These are phyloP conservation scores for Areca catechu DNA, from an alignment of 176 grass and related monocot species.

Conservation along the genomic window DNA sequence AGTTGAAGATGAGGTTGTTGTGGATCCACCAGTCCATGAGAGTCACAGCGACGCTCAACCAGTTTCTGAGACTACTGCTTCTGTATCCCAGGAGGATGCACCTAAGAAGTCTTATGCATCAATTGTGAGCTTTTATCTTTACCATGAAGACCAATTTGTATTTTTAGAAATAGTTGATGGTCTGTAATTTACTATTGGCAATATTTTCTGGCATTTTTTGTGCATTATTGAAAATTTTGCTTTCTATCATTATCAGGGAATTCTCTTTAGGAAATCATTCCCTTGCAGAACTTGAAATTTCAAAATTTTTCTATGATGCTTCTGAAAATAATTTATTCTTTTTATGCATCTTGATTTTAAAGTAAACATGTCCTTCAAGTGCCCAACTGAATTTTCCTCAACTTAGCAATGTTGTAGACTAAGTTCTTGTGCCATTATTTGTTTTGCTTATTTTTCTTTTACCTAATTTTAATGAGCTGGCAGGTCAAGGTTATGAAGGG, in stretches of 20 bases:
- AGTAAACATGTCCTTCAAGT: no score
- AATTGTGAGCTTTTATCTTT: constrained; percentile 14
- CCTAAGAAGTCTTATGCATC: constrained; percentile 11
- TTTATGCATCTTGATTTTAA: no score
- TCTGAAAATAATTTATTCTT: no score
- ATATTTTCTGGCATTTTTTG: not conserved
- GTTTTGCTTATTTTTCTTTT: not conserved
- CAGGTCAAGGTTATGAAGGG: constrained; percentile 83
- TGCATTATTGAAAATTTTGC: no score
- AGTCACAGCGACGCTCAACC: not conserved
- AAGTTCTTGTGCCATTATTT: not conserved
- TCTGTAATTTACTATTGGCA: not conserved
- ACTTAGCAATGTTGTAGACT: not conserved
- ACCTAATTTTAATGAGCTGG: not conserved
- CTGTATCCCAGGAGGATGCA: constrained; percentile 3
- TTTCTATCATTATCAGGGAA: no score
- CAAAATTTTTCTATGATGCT: no score
- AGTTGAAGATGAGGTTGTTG: constrained; percentile 1
- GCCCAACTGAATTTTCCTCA: not conserved
- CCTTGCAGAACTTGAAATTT: no score
- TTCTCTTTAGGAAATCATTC: no score
- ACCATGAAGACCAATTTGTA: not conserved
- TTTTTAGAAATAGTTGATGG: no score
- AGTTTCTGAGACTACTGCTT: not conserved
- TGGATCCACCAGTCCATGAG: constrained; percentile 1